Evolutionary conservation across 2,329 filamentous ascomycete genomes (phyloP).

Genomic region (Volutella citrinella): DNA sequence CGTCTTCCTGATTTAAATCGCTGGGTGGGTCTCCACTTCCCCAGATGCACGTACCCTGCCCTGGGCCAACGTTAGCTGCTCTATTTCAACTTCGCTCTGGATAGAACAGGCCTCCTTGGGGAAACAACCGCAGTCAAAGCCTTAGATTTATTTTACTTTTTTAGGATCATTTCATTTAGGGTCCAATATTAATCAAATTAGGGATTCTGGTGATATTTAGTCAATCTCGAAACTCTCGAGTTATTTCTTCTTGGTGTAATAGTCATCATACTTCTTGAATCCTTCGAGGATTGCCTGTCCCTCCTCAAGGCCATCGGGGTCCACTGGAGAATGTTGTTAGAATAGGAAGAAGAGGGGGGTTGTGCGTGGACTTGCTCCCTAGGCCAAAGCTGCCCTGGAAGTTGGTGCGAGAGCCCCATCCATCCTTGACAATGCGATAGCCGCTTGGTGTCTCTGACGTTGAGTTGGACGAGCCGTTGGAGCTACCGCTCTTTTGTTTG

Average conservation of each 20-base stretch:
- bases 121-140: too few relatives aligned
- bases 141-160: too few relatives aligned
- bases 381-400: conserved; percentile 7
- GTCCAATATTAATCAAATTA: too few relatives aligned
- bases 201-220: too few relatives aligned
- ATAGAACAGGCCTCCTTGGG: too few relatives aligned
- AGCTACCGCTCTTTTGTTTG: neutral
- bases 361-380: neutral
- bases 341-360: neutral
- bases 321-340: conserved; percentile 6
- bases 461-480: neutral
- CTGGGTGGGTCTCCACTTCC: too few relatives aligned
- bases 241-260: conserved; percentile 1
- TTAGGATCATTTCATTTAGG: too few relatives aligned
- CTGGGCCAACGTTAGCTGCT: too few relatives aligned
- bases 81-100: too few relatives aligned
- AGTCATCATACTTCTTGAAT: conserved; percentile 1
- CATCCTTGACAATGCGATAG: conserved; percentile 5
- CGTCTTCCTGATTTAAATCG: too few relatives aligned
- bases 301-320: conserved; percentile 3
- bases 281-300: conserved; percentile 7
- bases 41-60: too few relatives aligned
- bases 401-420: conserved; percentile 4
- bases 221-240: too few relatives aligned
- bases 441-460: neutral